A percentile compares a stretch with the other conserved stretches of the same genome.
Evolutionary conservation across 345 rosid genomes (phyloP).

Genomic region (Brassica cretica): DNA sequence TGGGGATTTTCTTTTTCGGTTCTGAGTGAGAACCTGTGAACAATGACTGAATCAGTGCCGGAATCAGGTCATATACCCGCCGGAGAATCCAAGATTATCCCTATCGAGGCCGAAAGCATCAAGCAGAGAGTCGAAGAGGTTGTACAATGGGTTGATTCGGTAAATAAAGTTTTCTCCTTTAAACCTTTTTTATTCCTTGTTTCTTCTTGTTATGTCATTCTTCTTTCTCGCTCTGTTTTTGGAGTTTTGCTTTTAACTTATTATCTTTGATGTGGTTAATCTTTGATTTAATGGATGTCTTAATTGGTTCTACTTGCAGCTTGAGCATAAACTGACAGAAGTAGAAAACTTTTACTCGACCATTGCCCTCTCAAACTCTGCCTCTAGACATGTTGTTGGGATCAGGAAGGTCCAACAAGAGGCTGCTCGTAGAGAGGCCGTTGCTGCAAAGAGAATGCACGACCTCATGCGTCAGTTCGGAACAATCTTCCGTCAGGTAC

Average conservation of each 20-base stretch:
- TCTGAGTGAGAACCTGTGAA: background rate
- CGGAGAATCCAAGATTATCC: slow-evolving; percentile 33
- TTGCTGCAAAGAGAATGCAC: slow-evolving; percentile 88
- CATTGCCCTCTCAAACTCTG: slow-evolving; percentile 44
- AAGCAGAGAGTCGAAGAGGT: slow-evolving; percentile 56
- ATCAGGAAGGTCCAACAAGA: slow-evolving; percentile 73
- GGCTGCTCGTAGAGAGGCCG: slow-evolving; percentile 69
- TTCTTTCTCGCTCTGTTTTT: slow-evolving; percentile 1
- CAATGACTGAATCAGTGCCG: slow-evolving; percentile 37
- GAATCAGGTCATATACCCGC: slow-evolving; percentile 13
- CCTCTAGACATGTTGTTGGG: slow-evolving; percentile 50
- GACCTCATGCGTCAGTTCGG: slow-evolving; percentile 87
- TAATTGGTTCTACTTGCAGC: slow-evolving; percentile 42
- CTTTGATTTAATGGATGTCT: background rate
- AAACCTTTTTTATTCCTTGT: background rate
- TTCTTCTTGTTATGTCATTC: background rate
- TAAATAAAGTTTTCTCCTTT: slow-evolving; percentile 19
- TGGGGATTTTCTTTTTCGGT: background rate
- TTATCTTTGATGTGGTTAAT: background rate
- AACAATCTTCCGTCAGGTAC: slow-evolving; percentile 52
- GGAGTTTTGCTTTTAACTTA: background rate
- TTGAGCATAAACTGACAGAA: slow-evolving; percentile 66
- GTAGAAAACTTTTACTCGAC: slow-evolving; percentile 64
- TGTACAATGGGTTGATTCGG: slow-evolving; percentile 62
- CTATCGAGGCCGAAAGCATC: slow-evolving; percentile 43